Conservation (phyloP, 2,329 filamentous ascomycete species). For the Sphaerulina musiva region DNA sequence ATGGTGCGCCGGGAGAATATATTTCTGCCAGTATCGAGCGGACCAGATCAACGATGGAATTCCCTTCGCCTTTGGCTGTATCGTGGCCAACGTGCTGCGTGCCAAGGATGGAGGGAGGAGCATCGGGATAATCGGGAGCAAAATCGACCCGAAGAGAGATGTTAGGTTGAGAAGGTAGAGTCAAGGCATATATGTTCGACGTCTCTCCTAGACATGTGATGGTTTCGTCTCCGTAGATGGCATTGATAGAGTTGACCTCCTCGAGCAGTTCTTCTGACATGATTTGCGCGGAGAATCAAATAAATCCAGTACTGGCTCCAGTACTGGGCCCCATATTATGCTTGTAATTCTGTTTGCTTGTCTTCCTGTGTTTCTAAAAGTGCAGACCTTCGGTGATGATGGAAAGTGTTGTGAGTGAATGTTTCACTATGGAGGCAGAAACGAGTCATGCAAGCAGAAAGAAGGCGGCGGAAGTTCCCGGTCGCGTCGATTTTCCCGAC, state of each 20-base stretch:
- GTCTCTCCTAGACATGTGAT: constrained; percentile 35
- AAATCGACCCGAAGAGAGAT: constrained; percentile 58
- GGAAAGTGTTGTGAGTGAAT: neutral
- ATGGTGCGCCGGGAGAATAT: constrained; percentile 69
- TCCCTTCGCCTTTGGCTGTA: constrained; percentile 63
- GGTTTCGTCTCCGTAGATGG: constrained; percentile 69
- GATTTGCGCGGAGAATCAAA: neutral
- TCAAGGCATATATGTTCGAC: constrained; percentile 51
- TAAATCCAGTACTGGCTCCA: neutral
- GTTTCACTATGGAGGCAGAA: neutral
- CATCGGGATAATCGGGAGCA: constrained; percentile 65
- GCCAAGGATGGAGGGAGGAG: constrained; percentile 65
- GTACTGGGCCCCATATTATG: neutral
- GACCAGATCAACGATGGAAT: constrained; percentile 62
- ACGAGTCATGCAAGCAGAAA: neutral
- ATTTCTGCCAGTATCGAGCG: constrained; percentile 59
- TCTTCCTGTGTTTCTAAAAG: too few species aligned
- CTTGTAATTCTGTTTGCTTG: neutral
- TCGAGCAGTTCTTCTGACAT: constrained; percentile 52
- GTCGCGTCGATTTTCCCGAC: constrained; percentile 2
- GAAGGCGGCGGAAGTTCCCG: neutral
- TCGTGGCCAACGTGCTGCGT: constrained; percentile 69
- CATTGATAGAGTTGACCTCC: constrained; percentile 75
- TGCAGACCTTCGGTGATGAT: neutral
- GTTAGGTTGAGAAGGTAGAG: constrained; percentile 57